Base-by-base conservation (phyloP, 75 land plant species). In the Picea sitchensis region DNA sequence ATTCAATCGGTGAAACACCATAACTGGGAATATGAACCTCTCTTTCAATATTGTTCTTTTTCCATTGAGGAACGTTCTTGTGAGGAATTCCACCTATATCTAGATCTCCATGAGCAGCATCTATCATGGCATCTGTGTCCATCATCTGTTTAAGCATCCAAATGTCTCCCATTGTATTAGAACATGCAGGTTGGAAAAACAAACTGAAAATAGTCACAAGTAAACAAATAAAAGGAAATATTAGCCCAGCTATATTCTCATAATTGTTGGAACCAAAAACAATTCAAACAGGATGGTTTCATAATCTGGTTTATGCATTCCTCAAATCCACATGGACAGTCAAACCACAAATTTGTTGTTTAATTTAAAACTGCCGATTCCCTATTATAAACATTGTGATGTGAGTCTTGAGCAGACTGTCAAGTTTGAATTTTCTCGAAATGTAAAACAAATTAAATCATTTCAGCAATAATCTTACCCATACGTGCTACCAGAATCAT, bases 1-100 rank as follows among this genome's bases (percentile, higher is more conserved):
- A 81, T 80, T 90, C 92, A 69, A 21, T 20, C 4, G 92, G 86
- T 67, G 78, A 71, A 78, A 90, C 84, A 12, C 84, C 85, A 76
- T 76, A 44, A 5, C 77, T 54, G 32, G 73, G 73, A 41, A 69
- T 15, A 69, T 34, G 73, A 41, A 8, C 51, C 73, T 69, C 54
- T 69, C 21, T 69, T 41, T 41, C 73, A 41, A 69, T 14, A 69
- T 69, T 41, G 73, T n/a, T 7, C 1, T 41, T 47, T 38, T 34
- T 32, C 69, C 20, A 32, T 9, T n/a, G 47, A 18, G n/a, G 47
- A 47, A 47, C 51, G 0, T 47, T 47, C 51, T 47, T 47, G 51
- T 47, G 0, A 47, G 51, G 51, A 69, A 69, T 15, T 20, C 21
- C 73, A 69, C 73, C 41, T 17, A 41, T n/a, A 38, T 69, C 41